Conservation (phyloP, 208 protist genomes). For the Wallacemonas sp. region DNA sequence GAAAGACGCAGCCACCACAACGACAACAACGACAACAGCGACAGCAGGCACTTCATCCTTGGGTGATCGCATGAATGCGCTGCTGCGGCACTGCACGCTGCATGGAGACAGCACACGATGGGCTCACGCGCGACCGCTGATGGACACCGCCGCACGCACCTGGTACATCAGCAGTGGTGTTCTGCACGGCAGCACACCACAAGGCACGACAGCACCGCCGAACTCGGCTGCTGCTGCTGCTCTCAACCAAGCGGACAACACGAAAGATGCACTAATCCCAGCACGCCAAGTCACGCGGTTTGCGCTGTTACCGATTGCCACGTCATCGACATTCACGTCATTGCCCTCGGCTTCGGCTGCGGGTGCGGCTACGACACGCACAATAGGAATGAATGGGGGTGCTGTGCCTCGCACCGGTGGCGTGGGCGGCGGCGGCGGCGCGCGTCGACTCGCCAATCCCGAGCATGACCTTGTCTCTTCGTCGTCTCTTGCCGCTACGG, state of each 20-base stretch:
- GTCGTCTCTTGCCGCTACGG: background rate
- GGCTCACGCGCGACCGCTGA: slow-evolving; percentile 8
- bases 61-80: background rate
- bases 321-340: no score
- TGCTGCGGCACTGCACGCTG: slow-evolving; percentile 18
- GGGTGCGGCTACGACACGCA: background rate
- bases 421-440: background rate
- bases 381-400: no score
- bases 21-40: background rate
- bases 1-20: no score
- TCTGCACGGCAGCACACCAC: background rate
- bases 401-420: no score
- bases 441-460: background rate
- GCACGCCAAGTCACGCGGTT: slow-evolving; percentile 7
- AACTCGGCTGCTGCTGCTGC: background rate
- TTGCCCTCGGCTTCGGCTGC: slow-evolving; percentile 1
- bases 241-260: background rate
- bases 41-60: background rate
- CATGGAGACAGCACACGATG: slow-evolving; percentile 23
- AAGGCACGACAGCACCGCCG: background rate
- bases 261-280: background rate
- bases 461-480: no score
- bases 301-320: slow-evolving; percentile 13
- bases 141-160: slow-evolving; percentile 10
- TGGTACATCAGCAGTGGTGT: background rate